These are phyloP conservation scores for Phytophthora hybrid DNA, from an alignment of 352 stramenopile genomes.

Conservation along the genomic window DNA sequence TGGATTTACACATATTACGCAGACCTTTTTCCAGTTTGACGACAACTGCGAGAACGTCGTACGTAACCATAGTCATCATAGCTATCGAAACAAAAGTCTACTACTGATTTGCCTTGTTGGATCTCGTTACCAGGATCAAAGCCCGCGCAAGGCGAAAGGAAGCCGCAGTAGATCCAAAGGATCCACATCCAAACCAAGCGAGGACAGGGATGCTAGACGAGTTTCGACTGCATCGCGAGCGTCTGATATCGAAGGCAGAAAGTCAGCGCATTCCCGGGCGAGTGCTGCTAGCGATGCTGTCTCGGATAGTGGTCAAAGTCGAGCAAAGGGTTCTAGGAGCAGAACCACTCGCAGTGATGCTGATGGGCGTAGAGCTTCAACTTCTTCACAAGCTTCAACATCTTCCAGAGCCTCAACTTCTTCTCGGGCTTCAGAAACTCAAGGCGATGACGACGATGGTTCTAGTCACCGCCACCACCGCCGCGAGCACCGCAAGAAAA, in stretches of 20 bases:
- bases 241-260: conserved; percentile 10
- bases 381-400: conserved; percentile 18
- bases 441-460: conserved; percentile 1
- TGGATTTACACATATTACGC: neutral
- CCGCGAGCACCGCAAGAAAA: conserved; percentile 25
- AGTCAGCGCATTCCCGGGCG: conserved; percentile 10
- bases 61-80: conserved; percentile 10
- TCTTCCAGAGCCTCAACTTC: conserved; percentile 24
- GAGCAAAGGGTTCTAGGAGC: conserved; percentile 23
- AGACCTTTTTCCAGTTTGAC: conserved; percentile 73
- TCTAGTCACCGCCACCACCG: conserved; percentile 11
- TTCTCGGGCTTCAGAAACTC: conserved; percentile 15
- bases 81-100: neutral
- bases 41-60: conserved; percentile 70
- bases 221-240: conserved; percentile 15
- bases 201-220: conserved; percentile 11
- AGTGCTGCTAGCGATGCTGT: conserved; percentile 8
- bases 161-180: conserved; percentile 28
- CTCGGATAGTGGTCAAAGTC: conserved; percentile 21
- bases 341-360: conserved; percentile 14
- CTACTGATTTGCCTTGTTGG: neutral
- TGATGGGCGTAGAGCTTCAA: conserved; percentile 31
- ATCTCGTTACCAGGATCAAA: conserved; percentile 33
- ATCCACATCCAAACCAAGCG: conserved; percentile 17
- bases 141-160: conserved; percentile 39